Evolutionary conservation across 2,329 filamentous ascomycete species (phyloP).

Genomic region (Thelonectria olida): DNA sequence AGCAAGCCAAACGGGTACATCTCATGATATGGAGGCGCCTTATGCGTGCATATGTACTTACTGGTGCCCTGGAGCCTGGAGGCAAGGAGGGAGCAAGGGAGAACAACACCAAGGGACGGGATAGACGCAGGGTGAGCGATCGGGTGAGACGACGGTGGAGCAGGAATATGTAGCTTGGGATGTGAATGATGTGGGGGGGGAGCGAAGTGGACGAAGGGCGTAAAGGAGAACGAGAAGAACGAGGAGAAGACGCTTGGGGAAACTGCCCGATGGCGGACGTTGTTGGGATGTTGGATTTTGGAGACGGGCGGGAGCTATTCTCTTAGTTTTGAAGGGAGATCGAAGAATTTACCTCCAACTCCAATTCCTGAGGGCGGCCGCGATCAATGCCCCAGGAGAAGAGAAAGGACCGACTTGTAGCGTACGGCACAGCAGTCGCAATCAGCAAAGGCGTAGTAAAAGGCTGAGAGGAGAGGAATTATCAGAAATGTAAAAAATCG

Average conservation of each 20-base stretch:
- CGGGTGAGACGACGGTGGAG: constrained; percentile 7
- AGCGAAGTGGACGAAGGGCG: constrained; percentile 2
- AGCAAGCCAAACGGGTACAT: neutral
- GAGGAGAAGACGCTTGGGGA: constrained; percentile 10
- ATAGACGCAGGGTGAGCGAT: constrained; percentile 5
- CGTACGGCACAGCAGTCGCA: neutral
- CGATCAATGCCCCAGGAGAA: neutral
- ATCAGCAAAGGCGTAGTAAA: neutral
- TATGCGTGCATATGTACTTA: neutral
- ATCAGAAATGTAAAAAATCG: neutral
- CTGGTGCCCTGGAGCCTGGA: neutral
- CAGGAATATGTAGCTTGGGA: neutral
- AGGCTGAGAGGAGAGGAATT: neutral
- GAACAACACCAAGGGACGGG: constrained; percentile 1
- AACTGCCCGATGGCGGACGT: constrained; percentile 4
- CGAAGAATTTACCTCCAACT: neutral
- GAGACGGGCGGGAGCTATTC: neutral
- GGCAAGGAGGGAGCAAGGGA: neutral
- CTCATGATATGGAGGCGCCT: neutral
- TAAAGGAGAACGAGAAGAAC: constrained; percentile 20
- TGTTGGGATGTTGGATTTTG: neutral
- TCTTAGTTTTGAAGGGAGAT: neutral
- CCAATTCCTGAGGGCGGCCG: neutral
- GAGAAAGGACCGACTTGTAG: neutral
- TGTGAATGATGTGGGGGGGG: constrained; percentile 14